Evolutionary conservation across 805 yeast species (phyloP), one percentile per base, ranked within the genome.

Genomic region (Debaryomyces maramus): DNA sequence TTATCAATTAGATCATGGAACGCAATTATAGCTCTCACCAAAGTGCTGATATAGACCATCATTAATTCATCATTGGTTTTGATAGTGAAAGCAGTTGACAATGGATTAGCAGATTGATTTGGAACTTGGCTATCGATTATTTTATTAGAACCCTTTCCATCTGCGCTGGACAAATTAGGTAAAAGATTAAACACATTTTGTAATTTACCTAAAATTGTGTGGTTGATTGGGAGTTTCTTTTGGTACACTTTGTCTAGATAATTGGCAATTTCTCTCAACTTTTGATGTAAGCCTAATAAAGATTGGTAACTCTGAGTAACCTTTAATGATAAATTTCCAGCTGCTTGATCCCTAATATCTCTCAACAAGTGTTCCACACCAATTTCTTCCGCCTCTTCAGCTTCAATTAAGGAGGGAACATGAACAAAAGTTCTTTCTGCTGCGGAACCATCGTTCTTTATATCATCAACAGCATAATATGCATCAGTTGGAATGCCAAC

Each of bases 351-450:
- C 55, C 97, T 80, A 17, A 89, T 88, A 57, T 93, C 99, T 57
- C 98, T 82, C 44, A 93, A 67, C 45, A 93, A 67, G 61, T 93
- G 99, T 63, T 93, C 99, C 10, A 93, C 99, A 46, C 99, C 99
- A 51, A 93, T 93, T 65, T 93, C 99, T 66, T 93, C 99, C 7
- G 99, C 99, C 61, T 93, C 99, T 60, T 93, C 99, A 3, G 99
- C 99, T 60, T 87, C 91, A 48, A 95, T 88, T 20, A 79, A 73
- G 10, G 97, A 87, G 8, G 98, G 97, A 21, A 91, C 81, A 63
- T 93, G 99, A 34, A 87, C 79, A 67, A 93, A 93, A 3, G 97
- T 89, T 65, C 85, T 84, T 58, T 88, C 96, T 6, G 96, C 86
- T 4, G 90, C 80, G 1, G 96, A 80, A 15, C 99, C 99, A 63